These are phyloP conservation scores for Cyberlindnera meyerae DNA, from an alignment of 805 yeast species.

Conservation along the genomic window DNA sequence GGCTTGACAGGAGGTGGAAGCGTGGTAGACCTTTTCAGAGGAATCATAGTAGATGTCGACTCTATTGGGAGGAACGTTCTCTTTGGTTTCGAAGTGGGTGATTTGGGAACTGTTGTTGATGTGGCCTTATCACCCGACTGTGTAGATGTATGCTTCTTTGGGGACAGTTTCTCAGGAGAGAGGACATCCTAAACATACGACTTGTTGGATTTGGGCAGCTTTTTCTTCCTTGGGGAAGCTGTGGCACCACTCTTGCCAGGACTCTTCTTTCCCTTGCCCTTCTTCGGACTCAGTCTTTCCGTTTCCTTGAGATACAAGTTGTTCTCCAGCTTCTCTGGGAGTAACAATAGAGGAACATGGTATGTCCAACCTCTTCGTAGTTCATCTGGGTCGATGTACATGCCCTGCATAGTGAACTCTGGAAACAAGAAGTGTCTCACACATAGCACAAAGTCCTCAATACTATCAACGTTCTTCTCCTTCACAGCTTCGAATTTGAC, in stretches of 20 bases:
- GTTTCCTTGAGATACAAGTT: background rate
- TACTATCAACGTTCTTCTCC: background rate
- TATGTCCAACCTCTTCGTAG: conserved; percentile 1
- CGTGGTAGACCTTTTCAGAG: background rate
- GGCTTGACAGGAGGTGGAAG: no score
- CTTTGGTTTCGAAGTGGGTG: background rate
- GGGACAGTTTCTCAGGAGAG: conserved; percentile 5
- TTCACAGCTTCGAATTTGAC: conserved; percentile 8
- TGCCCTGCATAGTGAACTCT: conserved; percentile 2
- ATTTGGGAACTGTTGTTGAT: background rate
- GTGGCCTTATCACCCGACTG: background rate
- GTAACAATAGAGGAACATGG: conserved; percentile 3
- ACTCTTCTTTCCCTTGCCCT: conserved; percentile 1
- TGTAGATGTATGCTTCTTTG: background rate
- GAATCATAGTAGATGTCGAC: background rate
- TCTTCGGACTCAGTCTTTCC: background rate
- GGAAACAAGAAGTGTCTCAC: conserved; percentile 4
- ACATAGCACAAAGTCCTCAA: background rate
- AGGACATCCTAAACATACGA: background rate
- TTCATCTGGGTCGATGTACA: conserved; percentile 8
- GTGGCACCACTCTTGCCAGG: conserved; percentile 2
- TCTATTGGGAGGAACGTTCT: background rate
- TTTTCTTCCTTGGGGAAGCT: conserved; percentile 3
- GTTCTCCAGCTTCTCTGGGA: conserved; percentile 2
- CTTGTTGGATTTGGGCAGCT: conserved; percentile 2